phyloP scores from a whole-genome alignment of 129 eudicot species.

The Glebionis coronaria region DNA sequence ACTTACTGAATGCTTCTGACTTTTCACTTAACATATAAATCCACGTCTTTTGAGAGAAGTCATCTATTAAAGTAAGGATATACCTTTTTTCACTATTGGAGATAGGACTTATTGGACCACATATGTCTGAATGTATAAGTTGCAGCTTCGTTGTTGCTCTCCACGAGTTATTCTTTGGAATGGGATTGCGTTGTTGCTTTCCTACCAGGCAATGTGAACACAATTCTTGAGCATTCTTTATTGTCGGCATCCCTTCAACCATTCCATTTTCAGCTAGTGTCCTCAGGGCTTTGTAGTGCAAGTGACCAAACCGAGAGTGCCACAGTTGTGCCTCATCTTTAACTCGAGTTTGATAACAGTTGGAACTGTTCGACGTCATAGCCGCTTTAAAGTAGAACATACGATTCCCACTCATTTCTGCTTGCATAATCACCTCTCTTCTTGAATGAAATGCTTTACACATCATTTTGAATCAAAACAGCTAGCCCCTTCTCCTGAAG shows the following conservation, averaged over 20 bases:
- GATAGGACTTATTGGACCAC: neutral
- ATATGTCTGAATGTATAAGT: neutral
- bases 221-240: neutral
- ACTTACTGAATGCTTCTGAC: neutral
- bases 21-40: neutral
- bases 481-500: neutral
- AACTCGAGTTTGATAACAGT: neutral
- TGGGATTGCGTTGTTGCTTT: neutral
- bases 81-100: neutral
- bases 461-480: neutral
- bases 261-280: neutral
- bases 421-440: neutral
- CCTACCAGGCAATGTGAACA: neutral
- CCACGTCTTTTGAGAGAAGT: neutral
- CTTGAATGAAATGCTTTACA: neutral
- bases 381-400: neutral
- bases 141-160: neutral
- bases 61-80: neutral
- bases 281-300: neutral
- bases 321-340: neutral
- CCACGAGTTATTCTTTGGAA: neutral
- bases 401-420: neutral
- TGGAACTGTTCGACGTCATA: neutral
- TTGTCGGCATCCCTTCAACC: neutral
- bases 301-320: slow-evolving; percentile 2